Evolutionary conservation across 345 rosid species (phyloP).

Genomic region (Aquilaria sinensis): DNA sequence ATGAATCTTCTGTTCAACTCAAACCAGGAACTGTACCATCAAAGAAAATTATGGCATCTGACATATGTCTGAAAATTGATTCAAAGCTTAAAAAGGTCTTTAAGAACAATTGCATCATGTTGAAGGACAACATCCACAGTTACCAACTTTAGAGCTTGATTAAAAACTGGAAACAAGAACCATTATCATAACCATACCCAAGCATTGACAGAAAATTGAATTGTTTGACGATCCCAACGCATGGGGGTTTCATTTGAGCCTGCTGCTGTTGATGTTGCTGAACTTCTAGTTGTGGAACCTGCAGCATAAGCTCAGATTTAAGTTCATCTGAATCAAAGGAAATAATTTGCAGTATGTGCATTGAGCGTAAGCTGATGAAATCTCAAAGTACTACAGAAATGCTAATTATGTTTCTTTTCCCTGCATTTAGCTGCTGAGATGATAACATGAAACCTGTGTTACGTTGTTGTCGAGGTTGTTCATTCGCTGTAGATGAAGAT

Average conservation of each 20-base stretch:
- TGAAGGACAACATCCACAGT: not conserved
- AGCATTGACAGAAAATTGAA: constrained; percentile 96
- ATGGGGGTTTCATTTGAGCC: constrained; percentile 51
- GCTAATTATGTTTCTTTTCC: not conserved
- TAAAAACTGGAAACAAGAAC: not conserved
- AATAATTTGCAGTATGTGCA: not conserved
- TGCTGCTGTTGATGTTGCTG: constrained; percentile 54
- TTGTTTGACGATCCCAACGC: constrained; percentile 86
- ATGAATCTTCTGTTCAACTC: too few species aligned
- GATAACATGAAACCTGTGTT: constrained; percentile 37
- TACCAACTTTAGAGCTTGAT: not conserved
- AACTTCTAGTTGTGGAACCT: constrained; percentile 64
- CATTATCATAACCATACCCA: constrained; percentile 47
- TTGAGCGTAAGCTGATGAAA: not conserved
- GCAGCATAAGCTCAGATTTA: constrained; percentile 13
- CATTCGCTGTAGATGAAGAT: constrained; percentile 39
- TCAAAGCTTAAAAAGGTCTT: too few species aligned
- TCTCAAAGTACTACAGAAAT: not conserved
- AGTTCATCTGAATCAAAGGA: constrained; percentile 2
- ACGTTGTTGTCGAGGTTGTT: constrained; percentile 42
- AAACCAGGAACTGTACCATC: too few species aligned
- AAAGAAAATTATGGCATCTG: too few species aligned
- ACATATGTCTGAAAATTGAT: too few species aligned
- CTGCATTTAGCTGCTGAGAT: not conserved
- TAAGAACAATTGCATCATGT: not conserved